Base-by-base conservation (phyloP, 768 basidiomycete species). In the Lactarius psammicola region DNA sequence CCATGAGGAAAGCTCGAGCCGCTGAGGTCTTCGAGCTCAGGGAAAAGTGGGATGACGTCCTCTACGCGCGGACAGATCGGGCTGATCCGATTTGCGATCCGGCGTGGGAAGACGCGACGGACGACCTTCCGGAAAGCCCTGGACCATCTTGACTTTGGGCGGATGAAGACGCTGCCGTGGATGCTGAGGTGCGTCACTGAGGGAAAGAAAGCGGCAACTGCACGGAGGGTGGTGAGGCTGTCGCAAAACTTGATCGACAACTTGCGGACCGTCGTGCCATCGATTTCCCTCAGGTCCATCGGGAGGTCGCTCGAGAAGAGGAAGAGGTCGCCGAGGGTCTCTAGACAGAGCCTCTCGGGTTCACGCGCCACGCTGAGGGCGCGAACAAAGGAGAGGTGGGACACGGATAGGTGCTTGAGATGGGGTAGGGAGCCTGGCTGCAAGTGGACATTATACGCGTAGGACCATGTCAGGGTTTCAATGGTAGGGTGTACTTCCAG, bases 241-340 rank as follows among this genome's bases (percentile, higher is more conserved):
- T 67, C 66, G 53, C 66, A 67, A n/a, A 67, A 67, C 26, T 67
- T 67, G 61, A 67, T 62, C 26, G 66, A 67, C 15, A 67, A 28
- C 15, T 23, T 53, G 61, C 61, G 66, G 26, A 67, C 66, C 33
- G 66, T 46, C 1, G 56, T 28, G 28, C 66, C 66, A 34, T 67
- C 61, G 51, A 67, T 44, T 28, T 58, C 66, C 17, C 26, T 33
- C 56, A 67, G 61, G 56, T 67, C 66, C 17, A 46, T 36, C 26
- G 66, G 66, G 40, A 67, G 62, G 38, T 67, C 66, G 33, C 38
- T 62, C n/a, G 66, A 67, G 44, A 67, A 67, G n/a, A 67, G 57
- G 42, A 67, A 67, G 51, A 67, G 66, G 13, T 67, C 66, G 17
- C 66, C 66, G 42, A 67, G 62, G 18, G 66, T 67, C 42, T 67